Evolutionary conservation across 139 green algal species (phyloP), one percentile per base, ranked within the genome.

Genomic region (Micractinium conductrix): DNA sequence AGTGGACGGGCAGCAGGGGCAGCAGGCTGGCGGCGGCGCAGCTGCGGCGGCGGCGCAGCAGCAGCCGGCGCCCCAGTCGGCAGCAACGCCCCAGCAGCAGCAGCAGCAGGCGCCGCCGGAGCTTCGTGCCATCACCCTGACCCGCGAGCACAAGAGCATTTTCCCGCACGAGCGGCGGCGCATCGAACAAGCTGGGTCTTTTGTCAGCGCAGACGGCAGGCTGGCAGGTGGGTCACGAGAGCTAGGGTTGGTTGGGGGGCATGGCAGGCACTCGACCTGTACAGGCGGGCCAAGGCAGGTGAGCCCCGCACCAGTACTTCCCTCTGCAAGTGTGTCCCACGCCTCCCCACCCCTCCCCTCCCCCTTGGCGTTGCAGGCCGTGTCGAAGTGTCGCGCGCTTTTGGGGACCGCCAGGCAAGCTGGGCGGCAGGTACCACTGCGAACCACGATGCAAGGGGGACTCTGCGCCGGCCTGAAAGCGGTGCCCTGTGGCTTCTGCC

Each of bases 151-250:
- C 84, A 89, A 93, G 55, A 89, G 89, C n/a, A 89, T 95, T n/a
- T 90, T 90, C 58, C 73, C 91, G 1, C 33, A 24, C 5, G 93
- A 96, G 85, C 87, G 93, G 35, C 62, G 81, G 72, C 91, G 93
- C 38, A 95, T 96, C 48, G 89, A 96, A 68, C 90, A 91, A 71
- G 87, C 90, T 10, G 93, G 93, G n/a, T 92, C 92, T 37, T 84
- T 81, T 48, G 85, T 95, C 50, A 83, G 83, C 7, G 65, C 44
- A 35, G 86, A 92, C 42, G 92, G 92, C 1, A 86, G 93, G 12
- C 79, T 96, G 69, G 83, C 86, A 42, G 93, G 85, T 86, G 78
- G 17, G 69, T 4, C 21, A 26, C 22, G 12, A 22, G 48, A n/a
- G n/a, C n/a, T 30, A 35, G 40, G 24, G 33, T 33, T 42, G 74